A percentile compares a stretch with the other conserved stretches of the same genome.
These are phyloP conservation scores for Skeletonema menzelii DNA, from an alignment of 108 stramenopile genomes.

Conservation along the genomic window DNA sequence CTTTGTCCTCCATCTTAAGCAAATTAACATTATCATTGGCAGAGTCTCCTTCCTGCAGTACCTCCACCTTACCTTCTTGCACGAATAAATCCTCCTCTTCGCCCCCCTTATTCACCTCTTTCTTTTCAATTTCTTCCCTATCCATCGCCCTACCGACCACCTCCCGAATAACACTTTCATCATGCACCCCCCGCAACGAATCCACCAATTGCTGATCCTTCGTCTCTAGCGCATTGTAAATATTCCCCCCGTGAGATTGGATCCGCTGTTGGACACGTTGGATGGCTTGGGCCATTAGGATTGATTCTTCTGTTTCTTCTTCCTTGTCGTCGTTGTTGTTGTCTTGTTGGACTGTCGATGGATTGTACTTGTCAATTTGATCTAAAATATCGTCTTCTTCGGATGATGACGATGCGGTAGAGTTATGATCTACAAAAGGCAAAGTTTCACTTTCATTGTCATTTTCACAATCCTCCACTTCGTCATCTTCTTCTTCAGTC, in stretches of 20 bases:
- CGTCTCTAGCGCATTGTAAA: slow-evolving; percentile 11
- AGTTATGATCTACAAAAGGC: too few species aligned
- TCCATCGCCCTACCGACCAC: slow-evolving; percentile 4
- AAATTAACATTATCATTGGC: background rate
- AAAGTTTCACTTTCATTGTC: slow-evolving; percentile 10
- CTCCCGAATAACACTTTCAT: slow-evolving; percentile 1
- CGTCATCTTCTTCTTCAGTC: background rate
- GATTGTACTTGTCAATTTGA: background rate
- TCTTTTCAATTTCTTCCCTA: background rate
- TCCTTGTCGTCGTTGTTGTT: background rate
- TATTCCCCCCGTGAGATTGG: slow-evolving; percentile 16
- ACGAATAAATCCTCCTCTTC: background rate
- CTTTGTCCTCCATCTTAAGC: background rate
- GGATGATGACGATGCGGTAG: background rate
- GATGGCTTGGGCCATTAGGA: slow-evolving; percentile 41
- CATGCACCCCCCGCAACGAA: slow-evolving; percentile 11
- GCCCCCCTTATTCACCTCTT: background rate
- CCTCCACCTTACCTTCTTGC: too few species aligned
- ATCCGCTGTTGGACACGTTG: slow-evolving; percentile 40
- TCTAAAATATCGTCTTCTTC: slow-evolving; percentile 12
- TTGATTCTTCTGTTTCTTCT: slow-evolving; percentile 9
- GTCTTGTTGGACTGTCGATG: background rate
- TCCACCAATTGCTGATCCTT: slow-evolving; percentile 23
- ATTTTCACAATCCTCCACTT: background rate
- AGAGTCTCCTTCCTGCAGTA: background rate